These are phyloP conservation scores for Sporothrix brunneoviolacea DNA, from an alignment of 2,329 filamentous ascomycete genomes.

Conservation along the genomic window DNA sequence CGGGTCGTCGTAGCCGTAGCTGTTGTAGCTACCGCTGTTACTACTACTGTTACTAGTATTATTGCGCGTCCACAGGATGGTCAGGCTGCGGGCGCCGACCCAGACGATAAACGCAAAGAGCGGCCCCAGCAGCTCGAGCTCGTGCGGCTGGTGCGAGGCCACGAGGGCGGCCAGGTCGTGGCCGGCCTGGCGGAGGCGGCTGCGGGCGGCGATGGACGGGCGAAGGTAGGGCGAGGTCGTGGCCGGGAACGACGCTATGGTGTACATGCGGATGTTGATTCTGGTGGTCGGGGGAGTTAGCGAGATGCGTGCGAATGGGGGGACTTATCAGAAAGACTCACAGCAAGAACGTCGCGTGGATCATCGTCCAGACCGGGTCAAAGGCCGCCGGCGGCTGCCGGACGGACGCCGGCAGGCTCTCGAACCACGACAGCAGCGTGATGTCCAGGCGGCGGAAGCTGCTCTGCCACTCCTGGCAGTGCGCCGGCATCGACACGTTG, in stretches of 20 bases:
- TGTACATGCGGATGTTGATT: constrained; percentile 16
- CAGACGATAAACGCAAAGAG: constrained; percentile 15
- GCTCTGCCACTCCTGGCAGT: constrained; percentile 17
- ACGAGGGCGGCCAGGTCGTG: constrained; percentile 7
- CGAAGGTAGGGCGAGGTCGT: constrained; percentile 14
- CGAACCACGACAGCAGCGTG: constrained; percentile 10
- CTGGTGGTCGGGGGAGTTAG: no score
- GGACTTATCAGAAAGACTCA: no score
- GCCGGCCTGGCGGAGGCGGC: constrained; percentile 8
- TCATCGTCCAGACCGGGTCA: constrained; percentile 9
- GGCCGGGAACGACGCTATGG: constrained; percentile 14
- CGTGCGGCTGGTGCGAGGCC: not conserved
- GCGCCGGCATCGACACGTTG: constrained; percentile 12
- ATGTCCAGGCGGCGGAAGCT: constrained; percentile 14
- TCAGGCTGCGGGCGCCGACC: constrained; percentile 11
- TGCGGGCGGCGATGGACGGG: constrained; percentile 11
- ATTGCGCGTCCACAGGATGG: constrained; percentile 13
- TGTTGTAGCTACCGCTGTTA: no score
- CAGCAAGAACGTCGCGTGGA: constrained; percentile 10
- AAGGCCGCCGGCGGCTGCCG: not conserved
- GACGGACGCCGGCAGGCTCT: constrained; percentile 9
- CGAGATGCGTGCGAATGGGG: no score
- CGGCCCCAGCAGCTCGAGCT: constrained; percentile 9
- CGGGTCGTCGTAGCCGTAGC: not conserved
- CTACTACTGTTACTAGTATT: no score